Conservation (phyloP, 495 filamentous ascomycete genomes). For the Penicillium robsamsonii region DNA sequence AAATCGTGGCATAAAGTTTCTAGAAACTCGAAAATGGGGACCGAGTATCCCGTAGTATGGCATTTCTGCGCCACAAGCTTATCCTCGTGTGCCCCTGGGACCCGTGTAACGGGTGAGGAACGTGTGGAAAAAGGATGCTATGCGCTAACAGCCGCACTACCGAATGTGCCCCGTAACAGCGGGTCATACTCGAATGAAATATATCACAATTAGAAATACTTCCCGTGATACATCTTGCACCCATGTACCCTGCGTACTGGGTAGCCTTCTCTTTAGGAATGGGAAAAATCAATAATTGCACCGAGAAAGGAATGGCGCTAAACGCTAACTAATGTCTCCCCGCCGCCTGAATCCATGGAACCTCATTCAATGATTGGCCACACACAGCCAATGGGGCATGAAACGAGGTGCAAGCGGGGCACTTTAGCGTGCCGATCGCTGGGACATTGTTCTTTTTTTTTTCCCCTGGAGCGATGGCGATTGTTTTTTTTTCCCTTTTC, state of each 20-base stretch:
- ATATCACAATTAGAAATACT: constrained; percentile 3
- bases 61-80: constrained; percentile 9
- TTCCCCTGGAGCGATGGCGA: not conserved
- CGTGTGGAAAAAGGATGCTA: constrained; percentile 8
- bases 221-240: not conserved
- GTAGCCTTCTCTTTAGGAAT: not conserved
- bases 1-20: not conserved
- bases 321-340: constrained; percentile 3
- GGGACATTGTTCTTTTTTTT: constrained; percentile 6
- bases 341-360: constrained; percentile 4
- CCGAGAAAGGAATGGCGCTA: not conserved
- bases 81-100: constrained; percentile 10
- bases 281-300: constrained; percentile 3
- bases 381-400: not conserved
- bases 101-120: constrained; percentile 11
- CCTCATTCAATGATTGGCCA: not conserved
- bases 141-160: constrained; percentile 10
- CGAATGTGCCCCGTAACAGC: constrained; percentile 5
- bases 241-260: not conserved
- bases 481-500: not conserved
- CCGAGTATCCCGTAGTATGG: constrained; percentile 2
- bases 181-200: not conserved
- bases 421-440: constrained; percentile 10
- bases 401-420: constrained; percentile 8
- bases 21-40: constrained; percentile 3